Evolutionary conservation across 2,329 filamentous ascomycete species (phyloP), one percentile per base, ranked within the genome.

Genomic region (Fusarium bactridioides): DNA sequence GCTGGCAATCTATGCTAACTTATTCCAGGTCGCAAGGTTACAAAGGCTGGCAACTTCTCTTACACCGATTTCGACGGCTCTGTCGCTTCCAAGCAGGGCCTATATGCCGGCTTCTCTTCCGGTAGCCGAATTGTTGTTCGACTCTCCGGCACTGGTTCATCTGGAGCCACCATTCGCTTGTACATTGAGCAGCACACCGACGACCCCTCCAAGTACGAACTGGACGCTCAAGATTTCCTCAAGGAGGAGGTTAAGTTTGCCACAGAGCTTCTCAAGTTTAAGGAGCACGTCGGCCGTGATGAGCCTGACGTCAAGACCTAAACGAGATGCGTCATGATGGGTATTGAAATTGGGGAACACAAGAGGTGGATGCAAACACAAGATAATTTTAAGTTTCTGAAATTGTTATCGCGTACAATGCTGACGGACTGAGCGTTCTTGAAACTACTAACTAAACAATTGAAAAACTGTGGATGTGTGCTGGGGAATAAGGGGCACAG

Each of bases 11-110:
- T n/a, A 58, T 43, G 35, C 77, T 80, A 60, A 81, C 75, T n/a
- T 27, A 40, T 57, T 4, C 37, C 61, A 90, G 88, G 87, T 73
- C 93, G 93, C 81, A 97, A 94, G 79, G 94, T 98, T 47, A 86
- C 90, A 55, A 93, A 97, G 78, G 95, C 95, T 11, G 96, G 95
- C 74, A 95, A 99, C 88, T 99, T 99, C 84, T 94, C 94, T 37
- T 99, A 99, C 89, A 98, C 94, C 13, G 96, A 99, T 80, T 91
- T 99, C n/a, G 96, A 99, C 79, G 96, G 95, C 70, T 97, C 94
- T 74, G 94, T 98, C 61, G 93, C 94, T 79, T 94, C 94, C 81
- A 97, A 98, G 87, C 96, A 99, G 86, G 96, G 96, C 74, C 91
- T 99, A 76, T 99, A 93, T 80, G 93, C 95, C 81, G 93, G 93